A percentile compares a stretch with the other conserved stretches of the same genome.
phyloP scores from a whole-genome alignment of 805 yeast genomes.

The Zygosaccharomyces gambellarensis region DNA sequence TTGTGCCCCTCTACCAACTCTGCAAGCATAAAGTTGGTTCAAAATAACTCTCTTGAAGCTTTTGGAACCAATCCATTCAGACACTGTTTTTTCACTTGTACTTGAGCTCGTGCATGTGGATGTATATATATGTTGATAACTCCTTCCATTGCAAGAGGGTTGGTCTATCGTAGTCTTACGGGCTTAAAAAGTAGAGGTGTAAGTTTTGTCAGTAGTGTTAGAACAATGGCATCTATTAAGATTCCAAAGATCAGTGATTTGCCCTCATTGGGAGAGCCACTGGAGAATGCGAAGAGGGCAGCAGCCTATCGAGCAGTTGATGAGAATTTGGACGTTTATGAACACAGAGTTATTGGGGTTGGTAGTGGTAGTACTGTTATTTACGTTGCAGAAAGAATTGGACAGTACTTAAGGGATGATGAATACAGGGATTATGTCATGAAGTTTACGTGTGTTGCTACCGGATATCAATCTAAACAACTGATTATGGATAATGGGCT shows the following conservation, averaged over 20 bases:
- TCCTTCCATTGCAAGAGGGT: neutral
- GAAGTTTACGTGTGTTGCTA: conserved; percentile 77
- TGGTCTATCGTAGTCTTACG: neutral
- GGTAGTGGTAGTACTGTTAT: conserved; percentile 98
- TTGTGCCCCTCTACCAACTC: too few species aligned
- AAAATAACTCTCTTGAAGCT: too few species aligned
- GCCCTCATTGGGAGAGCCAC: conserved; percentile 35
- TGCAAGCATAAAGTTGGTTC: too few species aligned
- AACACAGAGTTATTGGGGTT: conserved; percentile 76
- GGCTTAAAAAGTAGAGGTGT: neutral
- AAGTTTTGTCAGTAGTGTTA: neutral
- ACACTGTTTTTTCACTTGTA: too few species aligned
- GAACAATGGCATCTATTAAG: conserved; percentile 6
- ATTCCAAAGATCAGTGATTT: conserved; percentile 24
- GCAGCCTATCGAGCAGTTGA: conserved; percentile 94
- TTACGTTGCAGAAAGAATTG: conserved; percentile 93
- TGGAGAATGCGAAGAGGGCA: conserved; percentile 80
- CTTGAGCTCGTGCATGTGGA: neutral
- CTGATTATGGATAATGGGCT: conserved; percentile 79
- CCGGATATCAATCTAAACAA: conserved; percentile 93
- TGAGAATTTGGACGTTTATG: conserved; percentile 48
- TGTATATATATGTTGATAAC: neutral
- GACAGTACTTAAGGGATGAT: conserved; percentile 41
- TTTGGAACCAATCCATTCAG: too few species aligned
- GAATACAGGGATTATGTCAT: conserved; percentile 34